A percentile compares a stretch with the other conserved stretches of the same genome.
These are phyloP conservation scores for Metrosideros polymorpha DNA, from an alignment of 441 rosid species.

Conservation along the genomic window DNA sequence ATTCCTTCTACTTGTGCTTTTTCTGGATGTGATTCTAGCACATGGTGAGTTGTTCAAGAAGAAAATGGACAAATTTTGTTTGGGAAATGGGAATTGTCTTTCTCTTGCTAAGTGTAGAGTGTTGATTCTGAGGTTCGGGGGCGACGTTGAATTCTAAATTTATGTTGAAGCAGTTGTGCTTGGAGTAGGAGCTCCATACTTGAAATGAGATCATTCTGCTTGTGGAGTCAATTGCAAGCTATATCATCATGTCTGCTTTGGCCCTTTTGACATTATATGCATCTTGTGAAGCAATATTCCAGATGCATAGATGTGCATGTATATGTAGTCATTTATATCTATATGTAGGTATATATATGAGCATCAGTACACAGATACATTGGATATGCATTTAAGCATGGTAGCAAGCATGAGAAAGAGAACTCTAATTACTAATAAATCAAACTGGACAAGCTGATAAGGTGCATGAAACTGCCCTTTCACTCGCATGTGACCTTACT, in stretches of 20 bases:
- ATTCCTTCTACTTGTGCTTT: no score
- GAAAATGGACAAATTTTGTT: no score
- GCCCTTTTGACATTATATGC: neutral
- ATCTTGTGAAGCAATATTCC: neutral
- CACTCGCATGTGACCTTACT: no score
- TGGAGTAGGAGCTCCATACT: neutral
- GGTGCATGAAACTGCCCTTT: no score
- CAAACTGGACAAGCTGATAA: neutral
- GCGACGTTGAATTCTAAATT: neutral
- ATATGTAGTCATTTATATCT: neutral
- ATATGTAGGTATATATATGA: accelerated
- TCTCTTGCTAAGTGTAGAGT: neutral
- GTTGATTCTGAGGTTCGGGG: neutral
- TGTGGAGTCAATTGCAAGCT: neutral
- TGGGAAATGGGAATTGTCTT: no score
- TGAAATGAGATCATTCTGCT: neutral
- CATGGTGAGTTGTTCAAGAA: no score
- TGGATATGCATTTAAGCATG: neutral
- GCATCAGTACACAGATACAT: neutral
- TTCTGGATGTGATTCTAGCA: no score
- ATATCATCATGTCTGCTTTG: neutral
- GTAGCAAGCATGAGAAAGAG: neutral
- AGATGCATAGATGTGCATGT: neutral
- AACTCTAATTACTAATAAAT: neutral
- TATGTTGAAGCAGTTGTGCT: neutral